Percentiles rank a stretch among this genome's conserved stretches.
phyloP scores from a whole-genome alignment of 306 rosid genomes.

The Pueraria montana region DNA sequence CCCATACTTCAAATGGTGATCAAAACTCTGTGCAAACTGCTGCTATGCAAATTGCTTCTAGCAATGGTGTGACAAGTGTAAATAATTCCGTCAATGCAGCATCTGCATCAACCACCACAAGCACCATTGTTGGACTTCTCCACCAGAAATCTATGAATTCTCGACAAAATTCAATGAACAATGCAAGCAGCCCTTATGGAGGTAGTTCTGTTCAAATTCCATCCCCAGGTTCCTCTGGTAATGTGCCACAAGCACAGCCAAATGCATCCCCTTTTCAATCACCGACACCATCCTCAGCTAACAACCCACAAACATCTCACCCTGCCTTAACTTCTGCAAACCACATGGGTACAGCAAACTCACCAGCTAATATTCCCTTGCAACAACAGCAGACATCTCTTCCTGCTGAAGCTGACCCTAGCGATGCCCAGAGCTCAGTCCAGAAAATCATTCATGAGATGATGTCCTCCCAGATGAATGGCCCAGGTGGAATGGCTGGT shows the following conservation, averaged over 20 bases:
- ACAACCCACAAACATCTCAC: conserved; percentile 78
- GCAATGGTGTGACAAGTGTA: conserved; percentile 78
- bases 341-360: conserved; percentile 79
- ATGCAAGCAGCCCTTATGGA: conserved; percentile 88
- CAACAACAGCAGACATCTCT: conserved; percentile 84
- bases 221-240: conserved; percentile 85
- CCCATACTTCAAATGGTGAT: conserved; percentile 69
- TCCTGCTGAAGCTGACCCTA: conserved; percentile 79
- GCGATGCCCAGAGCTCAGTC: conserved; percentile 87
- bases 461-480: conserved; percentile 74
- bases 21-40: conserved; percentile 63
- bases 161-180: conserved; percentile 80
- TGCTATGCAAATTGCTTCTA: conserved; percentile 72
- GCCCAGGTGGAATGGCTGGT: conserved; percentile 64
- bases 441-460: conserved; percentile 86
- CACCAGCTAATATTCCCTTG: conserved; percentile 83
- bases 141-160: conserved; percentile 96
- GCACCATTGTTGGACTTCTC: conserved; percentile 96
- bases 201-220: conserved; percentile 87
- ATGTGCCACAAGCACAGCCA: conserved; percentile 72
- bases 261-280: conserved; percentile 87
- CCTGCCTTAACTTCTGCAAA: conserved; percentile 66
- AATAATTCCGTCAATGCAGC: conserved; percentile 74
- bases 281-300: conserved; percentile 81
- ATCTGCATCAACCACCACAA: conserved; percentile 80